A percentile compares a stretch with the other conserved stretches of the same genome.
Conservation (phyloP, 2,329 filamentous ascomycete genomes). For the Xylaria sp. region DNA sequence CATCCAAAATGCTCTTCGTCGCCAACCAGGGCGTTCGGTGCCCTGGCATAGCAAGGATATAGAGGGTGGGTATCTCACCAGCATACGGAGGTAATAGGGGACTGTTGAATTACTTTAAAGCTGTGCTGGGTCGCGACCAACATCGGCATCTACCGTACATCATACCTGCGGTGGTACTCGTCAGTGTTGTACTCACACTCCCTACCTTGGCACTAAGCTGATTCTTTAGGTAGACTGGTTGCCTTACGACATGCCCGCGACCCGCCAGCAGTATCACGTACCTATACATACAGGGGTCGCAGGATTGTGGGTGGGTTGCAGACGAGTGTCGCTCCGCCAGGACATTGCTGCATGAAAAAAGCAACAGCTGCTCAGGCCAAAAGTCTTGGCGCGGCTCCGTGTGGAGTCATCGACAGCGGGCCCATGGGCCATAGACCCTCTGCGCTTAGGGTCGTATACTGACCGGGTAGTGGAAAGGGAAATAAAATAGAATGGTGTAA, state of each 20-base stretch:
- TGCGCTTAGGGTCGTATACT: background rate
- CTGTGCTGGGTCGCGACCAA: constrained; percentile 18
- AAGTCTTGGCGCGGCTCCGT: constrained; percentile 24
- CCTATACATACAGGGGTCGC: constrained; percentile 9
- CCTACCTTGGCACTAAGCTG: constrained; percentile 13
- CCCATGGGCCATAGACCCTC: background rate
- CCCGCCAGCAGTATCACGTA: constrained; percentile 15
- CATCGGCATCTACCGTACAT: background rate
- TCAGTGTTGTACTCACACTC: background rate
- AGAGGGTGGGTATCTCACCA: background rate
- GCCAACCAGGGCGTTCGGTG: background rate
- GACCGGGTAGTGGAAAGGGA: background rate
- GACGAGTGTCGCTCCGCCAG: background rate
- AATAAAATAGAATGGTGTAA: constrained; percentile 18
- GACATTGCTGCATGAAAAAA: constrained; percentile 12
- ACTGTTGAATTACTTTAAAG: background rate
- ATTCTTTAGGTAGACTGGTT: constrained; percentile 14
- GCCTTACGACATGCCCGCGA: constrained; percentile 17
- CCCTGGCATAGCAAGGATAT: background rate
- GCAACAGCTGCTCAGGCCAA: constrained; percentile 2
- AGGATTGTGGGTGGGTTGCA: constrained; percentile 20
- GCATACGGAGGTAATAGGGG: background rate
- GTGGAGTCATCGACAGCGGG: constrained; percentile 7
- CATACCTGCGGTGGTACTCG: background rate
- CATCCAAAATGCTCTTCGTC: background rate